Percentiles rank a stretch among this genome's conserved stretches.
These are phyloP conservation scores for Ceriops tagal DNA, from an alignment of 345 rosid species.

Conservation along the genomic window DNA sequence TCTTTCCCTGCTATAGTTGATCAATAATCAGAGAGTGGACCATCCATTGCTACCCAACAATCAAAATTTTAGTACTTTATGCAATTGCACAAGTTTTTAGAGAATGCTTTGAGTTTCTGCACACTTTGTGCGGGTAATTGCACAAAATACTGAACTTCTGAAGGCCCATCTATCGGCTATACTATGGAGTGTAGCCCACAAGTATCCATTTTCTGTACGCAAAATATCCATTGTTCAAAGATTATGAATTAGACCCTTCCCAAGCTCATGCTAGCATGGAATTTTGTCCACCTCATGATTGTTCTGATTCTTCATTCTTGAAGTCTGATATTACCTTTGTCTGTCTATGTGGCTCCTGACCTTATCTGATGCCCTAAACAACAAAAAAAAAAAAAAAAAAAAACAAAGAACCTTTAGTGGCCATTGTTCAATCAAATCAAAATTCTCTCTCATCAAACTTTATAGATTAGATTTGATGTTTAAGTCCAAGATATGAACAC, in stretches of 20 bases:
- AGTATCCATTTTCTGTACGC: neutral
- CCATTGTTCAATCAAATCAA: neutral
- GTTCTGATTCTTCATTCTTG: neutral
- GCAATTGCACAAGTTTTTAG: too few species aligned
- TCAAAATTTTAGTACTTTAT: too few species aligned
- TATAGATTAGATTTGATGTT: neutral
- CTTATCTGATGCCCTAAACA: neutral
- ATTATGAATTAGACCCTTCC: neutral
- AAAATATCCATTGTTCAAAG: neutral
- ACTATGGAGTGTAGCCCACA: too few species aligned
- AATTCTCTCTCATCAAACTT: neutral
- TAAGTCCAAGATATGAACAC: conserved; percentile 6
- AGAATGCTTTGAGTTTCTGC: too few species aligned
- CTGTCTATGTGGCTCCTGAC: neutral
- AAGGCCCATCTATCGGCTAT: too few species aligned
- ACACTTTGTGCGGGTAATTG: too few species aligned
- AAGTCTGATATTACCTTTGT: neutral
- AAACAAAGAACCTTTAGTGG: neutral
- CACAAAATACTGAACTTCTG: too few species aligned
- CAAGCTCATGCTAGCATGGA: conserved; percentile 5
- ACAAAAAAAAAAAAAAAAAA: neutral
- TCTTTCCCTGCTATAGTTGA: too few species aligned
- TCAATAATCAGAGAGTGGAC: too few species aligned
- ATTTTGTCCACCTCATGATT: neutral
- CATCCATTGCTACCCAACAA: too few species aligned